phyloP scores from a whole-genome alignment of 208 protist species.

The Angomonas ambiguus region DNA sequence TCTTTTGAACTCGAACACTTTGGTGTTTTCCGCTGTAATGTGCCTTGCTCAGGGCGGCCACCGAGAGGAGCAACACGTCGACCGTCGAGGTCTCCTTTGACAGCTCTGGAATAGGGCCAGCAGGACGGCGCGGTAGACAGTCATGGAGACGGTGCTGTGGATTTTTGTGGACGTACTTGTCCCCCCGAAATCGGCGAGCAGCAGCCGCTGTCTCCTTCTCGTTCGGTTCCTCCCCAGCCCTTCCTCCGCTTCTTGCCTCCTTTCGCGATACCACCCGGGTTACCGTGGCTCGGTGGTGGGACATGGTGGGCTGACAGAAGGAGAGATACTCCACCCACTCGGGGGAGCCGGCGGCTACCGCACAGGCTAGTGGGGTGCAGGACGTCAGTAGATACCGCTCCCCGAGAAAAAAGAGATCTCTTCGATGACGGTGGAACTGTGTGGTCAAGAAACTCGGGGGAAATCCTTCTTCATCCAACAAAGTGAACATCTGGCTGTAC shows the following conservation, averaged over 20 bases:
- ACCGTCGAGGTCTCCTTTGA: slow-evolving; percentile 32
- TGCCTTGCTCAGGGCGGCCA: slow-evolving; percentile 33
- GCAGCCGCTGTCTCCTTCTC: neutral
- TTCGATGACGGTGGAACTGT: neutral
- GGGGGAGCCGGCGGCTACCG: slow-evolving; percentile 46
- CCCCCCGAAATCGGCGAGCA: neutral
- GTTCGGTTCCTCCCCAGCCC: slow-evolving; percentile 1
- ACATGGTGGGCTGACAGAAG: slow-evolving; percentile 34
- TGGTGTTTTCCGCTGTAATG: slow-evolving; percentile 15
- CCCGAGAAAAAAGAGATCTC: slow-evolving; percentile 9
- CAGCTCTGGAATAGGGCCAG: slow-evolving; percentile 14
- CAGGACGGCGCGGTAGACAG: slow-evolving; percentile 16
- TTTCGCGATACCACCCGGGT: slow-evolving; percentile 12
- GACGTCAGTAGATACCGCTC: slow-evolving; percentile 40
- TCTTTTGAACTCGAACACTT: slow-evolving; percentile 20
- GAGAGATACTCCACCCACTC: slow-evolving; percentile 68
- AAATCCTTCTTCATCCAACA: slow-evolving; percentile 16
- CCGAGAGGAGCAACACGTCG: slow-evolving; percentile 41
- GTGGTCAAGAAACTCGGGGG: neutral
- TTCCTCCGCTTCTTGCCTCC: neutral
- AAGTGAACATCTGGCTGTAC: slow-evolving; percentile 32
- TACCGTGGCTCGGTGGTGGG: slow-evolving; percentile 44
- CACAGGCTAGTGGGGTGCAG: slow-evolving; percentile 53
- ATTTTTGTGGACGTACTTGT: neutral
- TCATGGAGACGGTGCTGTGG: slow-evolving; percentile 29